Conservation (phyloP, 345 rosid species). For the Kandelia obovata region DNA sequence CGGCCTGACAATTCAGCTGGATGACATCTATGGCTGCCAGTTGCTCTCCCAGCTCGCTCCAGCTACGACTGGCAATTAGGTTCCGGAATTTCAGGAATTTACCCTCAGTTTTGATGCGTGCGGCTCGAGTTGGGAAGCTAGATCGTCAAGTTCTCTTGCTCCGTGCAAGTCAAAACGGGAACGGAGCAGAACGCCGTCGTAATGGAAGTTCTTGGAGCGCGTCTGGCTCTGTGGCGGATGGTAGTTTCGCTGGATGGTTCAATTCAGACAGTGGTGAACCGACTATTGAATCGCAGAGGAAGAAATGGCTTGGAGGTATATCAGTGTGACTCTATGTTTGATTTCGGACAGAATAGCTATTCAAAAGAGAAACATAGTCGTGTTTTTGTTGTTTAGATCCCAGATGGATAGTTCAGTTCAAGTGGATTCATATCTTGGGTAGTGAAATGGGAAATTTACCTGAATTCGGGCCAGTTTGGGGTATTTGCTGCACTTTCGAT, state of each 20-base stretch:
- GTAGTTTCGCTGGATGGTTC: constrained; percentile 70
- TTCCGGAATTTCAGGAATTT: constrained; percentile 18
- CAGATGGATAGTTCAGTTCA: no score
- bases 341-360: no score
- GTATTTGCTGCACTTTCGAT: no score
- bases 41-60: constrained; percentile 70
- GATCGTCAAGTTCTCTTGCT: constrained; percentile 24
- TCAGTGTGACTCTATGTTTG: constrained; percentile 1
- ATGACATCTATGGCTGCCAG: constrained; percentile 38
- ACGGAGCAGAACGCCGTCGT: constrained; percentile 22
- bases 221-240: constrained; percentile 33
- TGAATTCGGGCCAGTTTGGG: no score
- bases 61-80: constrained; percentile 72
- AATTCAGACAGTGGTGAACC: constrained; percentile 40
- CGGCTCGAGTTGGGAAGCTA: constrained; percentile 30
- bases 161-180: constrained; percentile 29
- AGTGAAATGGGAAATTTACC: no score
- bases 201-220: constrained; percentile 26
- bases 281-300: constrained; percentile 40
- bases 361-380: no score
- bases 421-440: no score
- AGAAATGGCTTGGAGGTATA: constrained; percentile 60
- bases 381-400: no score
- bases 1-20: background rate
- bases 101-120: constrained; percentile 22